These are phyloP conservation scores for Crithidia sp. DNA, from an alignment of 208 protist species.

Conservation along the genomic window DNA sequence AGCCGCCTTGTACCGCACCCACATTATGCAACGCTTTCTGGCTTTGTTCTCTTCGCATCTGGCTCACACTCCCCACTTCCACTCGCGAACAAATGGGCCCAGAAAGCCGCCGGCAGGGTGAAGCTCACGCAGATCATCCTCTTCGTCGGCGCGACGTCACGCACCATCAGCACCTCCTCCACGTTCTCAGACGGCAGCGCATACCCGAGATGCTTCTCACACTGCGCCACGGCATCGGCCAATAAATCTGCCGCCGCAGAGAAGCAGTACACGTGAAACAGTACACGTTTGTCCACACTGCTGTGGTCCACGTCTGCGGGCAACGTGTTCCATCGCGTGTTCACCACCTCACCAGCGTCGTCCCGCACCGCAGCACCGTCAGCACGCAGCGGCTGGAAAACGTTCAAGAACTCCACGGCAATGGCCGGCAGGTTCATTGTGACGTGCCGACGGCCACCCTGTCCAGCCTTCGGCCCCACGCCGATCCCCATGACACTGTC, in stretches of 20 bases:
- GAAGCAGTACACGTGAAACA: conserved; percentile 92
- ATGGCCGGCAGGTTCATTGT: conserved; percentile 98
- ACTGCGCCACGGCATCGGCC: conserved; percentile 73
- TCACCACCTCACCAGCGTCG: neutral
- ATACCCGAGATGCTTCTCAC: conserved; percentile 63
- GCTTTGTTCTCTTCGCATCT: conserved; percentile 1
- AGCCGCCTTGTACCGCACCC: no score
- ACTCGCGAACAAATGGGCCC: conserved; percentile 25
- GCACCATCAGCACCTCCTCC: conserved; percentile 85
- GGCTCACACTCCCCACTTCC: neutral
- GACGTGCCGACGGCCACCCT: conserved; percentile 80
- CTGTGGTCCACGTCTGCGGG: conserved; percentile 8
- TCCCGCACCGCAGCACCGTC: neutral
- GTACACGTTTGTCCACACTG: conserved; percentile 34
- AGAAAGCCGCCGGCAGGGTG: conserved; percentile 80
- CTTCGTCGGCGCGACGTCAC: conserved; percentile 95
- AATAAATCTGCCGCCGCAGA: conserved; percentile 67
- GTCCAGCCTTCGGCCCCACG: neutral
- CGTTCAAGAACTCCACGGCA: conserved; percentile 96
- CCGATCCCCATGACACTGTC: conserved; percentile 29
- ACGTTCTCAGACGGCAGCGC: conserved; percentile 50
- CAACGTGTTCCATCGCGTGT: conserved; percentile 34
- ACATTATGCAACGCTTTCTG: neutral
- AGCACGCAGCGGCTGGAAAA: conserved; percentile 53
- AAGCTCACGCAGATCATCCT: conserved; percentile 96